phyloP scores from a whole-genome alignment of 1,284 basidiomycete species.

The Testicularia cyperi region DNA sequence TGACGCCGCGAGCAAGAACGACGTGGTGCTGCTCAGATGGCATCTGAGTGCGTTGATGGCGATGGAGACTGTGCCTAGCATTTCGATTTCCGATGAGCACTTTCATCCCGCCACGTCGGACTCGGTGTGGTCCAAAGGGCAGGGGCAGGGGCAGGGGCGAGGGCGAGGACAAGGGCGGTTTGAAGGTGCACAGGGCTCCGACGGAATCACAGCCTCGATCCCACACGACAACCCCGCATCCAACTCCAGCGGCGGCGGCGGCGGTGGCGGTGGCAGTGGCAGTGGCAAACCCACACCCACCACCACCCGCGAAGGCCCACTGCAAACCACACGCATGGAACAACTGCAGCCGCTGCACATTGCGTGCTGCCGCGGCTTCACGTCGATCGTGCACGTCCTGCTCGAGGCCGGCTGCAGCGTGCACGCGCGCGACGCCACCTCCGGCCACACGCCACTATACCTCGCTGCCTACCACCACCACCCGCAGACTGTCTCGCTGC shows the following conservation, averaged over 20 bases:
- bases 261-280: conserved; percentile 1
- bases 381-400: conserved; percentile 67
- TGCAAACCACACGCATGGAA: conserved; percentile 25
- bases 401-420: conserved; percentile 81
- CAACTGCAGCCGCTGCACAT: conserved; percentile 72
- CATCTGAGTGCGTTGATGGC: conserved; percentile 29
- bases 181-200: too few relatives aligned
- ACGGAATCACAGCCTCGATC: too few relatives aligned
- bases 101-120: conserved; percentile 30
- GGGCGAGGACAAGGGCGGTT: too few relatives aligned
- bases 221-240: conserved; percentile 1
- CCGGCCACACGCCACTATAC: conserved; percentile 74
- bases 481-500: conserved; percentile 31
- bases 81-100: conserved; percentile 23
- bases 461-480: conserved; percentile 56
- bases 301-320: too few relatives aligned
- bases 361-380: conserved; percentile 72
- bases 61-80: conserved; percentile 21
- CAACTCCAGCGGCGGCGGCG: conserved; percentile 2
- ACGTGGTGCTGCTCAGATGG: conserved; percentile 28
- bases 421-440: conserved; percentile 70
- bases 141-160: too few relatives aligned
- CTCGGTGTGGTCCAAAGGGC: too few relatives aligned
- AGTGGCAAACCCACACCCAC: neutral
- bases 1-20: conserved; percentile 26